These are phyloP conservation scores for Metschnikowia continentalis DNA, from an alignment of 805 yeast species.

Conservation along the genomic window DNA sequence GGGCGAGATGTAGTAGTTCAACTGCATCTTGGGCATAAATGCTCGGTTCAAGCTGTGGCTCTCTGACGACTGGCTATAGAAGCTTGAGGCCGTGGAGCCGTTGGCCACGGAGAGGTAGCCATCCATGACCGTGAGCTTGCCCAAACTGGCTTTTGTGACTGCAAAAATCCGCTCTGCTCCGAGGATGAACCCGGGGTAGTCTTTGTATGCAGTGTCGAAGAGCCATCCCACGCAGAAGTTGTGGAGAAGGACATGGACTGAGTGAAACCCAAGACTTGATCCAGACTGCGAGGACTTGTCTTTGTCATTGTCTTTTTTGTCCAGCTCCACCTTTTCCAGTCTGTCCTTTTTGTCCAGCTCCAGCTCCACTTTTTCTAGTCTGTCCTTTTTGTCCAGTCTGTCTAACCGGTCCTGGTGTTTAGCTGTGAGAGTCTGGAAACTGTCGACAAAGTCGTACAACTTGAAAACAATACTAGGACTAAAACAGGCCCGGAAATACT, in stretches of 20 bases:
- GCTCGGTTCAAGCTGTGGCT: constrained; percentile 53
- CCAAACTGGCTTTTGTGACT: constrained; percentile 55
- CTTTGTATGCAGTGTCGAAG: constrained; percentile 44
- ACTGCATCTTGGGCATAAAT: constrained; percentile 64
- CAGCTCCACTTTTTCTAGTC: too few relatives aligned
- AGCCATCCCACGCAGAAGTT: constrained; percentile 78
- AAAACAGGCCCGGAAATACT: constrained; percentile 54
- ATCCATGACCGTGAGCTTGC: constrained; percentile 63
- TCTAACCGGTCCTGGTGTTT: not conserved
- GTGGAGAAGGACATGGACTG: constrained; percentile 53
- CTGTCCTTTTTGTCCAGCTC: not conserved
- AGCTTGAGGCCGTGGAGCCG: constrained; percentile 49
- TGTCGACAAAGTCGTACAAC: constrained; percentile 32
- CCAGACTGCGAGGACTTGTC: not conserved
- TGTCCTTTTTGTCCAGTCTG: too few relatives aligned
- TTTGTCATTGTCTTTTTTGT: not conserved
- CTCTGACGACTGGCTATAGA: constrained; percentile 46
- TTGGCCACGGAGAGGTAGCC: constrained; percentile 71
- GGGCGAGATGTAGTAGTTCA: constrained; percentile 40
- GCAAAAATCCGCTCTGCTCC: constrained; percentile 77
- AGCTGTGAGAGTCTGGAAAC: constrained; percentile 2
- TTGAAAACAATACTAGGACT: constrained; percentile 48
- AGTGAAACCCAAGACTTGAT: constrained; percentile 21
- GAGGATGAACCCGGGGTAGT: constrained; percentile 65
- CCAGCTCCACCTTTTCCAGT: not conserved